Evolutionary conservation across 2,329 filamentous ascomycete species (phyloP).

Genomic region (Fusarium siculi): DNA sequence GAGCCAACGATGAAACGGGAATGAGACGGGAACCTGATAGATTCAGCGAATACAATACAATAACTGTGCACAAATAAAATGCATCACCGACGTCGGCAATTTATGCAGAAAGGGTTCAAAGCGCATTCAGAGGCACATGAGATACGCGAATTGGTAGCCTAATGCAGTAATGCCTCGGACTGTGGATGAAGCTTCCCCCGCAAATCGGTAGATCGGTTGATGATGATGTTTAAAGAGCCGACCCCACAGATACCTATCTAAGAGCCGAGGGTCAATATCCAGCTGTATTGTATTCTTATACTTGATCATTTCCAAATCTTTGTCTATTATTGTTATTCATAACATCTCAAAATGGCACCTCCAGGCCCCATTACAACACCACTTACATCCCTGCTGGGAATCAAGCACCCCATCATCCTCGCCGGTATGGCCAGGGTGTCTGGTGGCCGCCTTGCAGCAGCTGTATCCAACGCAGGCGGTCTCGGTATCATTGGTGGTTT

Average conservation of each 20-base stretch:
- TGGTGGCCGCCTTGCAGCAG: conserved; percentile 80
- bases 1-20: conserved; percentile 11
- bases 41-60: conserved; percentile 1
- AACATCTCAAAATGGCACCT: conserved; percentile 51
- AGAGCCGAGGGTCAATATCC: not conserved
- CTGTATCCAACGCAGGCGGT: conserved; percentile 88
- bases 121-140: conserved; percentile 8
- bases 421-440: conserved; percentile 94
- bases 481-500: conserved; percentile 79
- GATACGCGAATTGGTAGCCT: conserved; percentile 43
- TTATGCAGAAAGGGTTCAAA: not conserved
- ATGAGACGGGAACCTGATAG: conserved; percentile 1
- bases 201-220: conserved; percentile 40
- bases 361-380: conserved; percentile 75
- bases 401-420: conserved; percentile 89
- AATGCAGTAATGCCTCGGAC: conserved; percentile 50
- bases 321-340: not conserved
- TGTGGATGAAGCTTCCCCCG: conserved; percentile 42
- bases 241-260: not conserved
- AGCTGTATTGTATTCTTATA: not conserved
- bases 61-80: not conserved
- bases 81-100: not conserved
- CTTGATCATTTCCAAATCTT: not conserved
- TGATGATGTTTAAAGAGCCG: conserved; percentile 17
- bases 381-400: conserved; percentile 80